Evolutionary conservation across 2,329 filamentous ascomycete species (phyloP).

Genomic region (Pyrenochaeta sp.): DNA sequence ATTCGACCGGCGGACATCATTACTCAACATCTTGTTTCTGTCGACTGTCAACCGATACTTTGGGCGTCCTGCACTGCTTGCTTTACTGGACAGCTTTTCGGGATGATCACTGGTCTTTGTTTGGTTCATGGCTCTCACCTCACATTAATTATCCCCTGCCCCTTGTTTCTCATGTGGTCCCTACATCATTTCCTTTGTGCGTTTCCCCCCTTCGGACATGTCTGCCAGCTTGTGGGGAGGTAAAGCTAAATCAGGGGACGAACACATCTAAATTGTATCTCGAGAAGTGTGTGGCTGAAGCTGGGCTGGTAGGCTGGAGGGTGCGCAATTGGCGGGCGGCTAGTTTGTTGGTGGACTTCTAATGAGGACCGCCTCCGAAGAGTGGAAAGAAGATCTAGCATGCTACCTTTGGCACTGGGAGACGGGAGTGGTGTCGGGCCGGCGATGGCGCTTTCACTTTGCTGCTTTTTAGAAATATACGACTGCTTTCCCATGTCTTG

Average conservation of each 20-base stretch:
- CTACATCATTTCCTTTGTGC: conserved; percentile 39
- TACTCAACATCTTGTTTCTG: conserved; percentile 24
- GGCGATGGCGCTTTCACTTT: conserved; percentile 21
- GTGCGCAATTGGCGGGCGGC: conserved; percentile 28
- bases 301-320: conserved; percentile 31
- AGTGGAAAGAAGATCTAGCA: conserved; percentile 31
- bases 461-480: conserved; percentile 21
- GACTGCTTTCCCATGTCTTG: conserved; percentile 6
- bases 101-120: conserved; percentile 41
- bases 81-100: conserved; percentile 32
- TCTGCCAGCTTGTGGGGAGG: conserved; percentile 54
- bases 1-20: conserved; percentile 29
- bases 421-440: conserved; percentile 10
- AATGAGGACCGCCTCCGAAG: conserved; percentile 40
- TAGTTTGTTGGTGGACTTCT: conserved; percentile 22
- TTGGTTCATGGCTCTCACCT: conserved; percentile 36
- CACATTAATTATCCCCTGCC: conserved; percentile 44
- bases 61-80: conserved; percentile 34
- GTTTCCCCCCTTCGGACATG: conserved; percentile 48
- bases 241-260: conserved; percentile 48
- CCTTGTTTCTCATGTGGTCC: conserved; percentile 36
- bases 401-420: conserved; percentile 34
- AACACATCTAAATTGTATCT: conserved; percentile 47
- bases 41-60: conserved; percentile 25
- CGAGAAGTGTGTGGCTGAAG: conserved; percentile 22